These are phyloP conservation scores for Puya raimondii DNA, from an alignment of 176 grass and related monocot species.

Conservation along the genomic window DNA sequence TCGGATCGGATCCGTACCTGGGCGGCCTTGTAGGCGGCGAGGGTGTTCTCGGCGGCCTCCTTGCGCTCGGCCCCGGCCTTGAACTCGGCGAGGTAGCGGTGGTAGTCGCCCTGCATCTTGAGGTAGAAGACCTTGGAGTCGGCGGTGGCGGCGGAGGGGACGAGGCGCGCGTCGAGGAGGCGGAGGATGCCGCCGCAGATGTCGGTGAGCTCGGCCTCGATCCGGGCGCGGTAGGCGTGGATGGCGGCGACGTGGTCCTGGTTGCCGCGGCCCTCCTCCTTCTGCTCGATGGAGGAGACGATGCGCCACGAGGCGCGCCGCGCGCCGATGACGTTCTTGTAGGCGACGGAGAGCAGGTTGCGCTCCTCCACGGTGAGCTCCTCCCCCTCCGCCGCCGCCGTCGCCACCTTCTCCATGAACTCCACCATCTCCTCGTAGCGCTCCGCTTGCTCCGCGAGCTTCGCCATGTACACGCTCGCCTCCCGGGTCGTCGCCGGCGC, in stretches of 20 bases:
- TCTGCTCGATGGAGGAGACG: conserved; percentile 98
- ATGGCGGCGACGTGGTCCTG: conserved; percentile 48
- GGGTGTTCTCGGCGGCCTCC: conserved; percentile 73
- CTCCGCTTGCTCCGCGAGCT: conserved; percentile 98
- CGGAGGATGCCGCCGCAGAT: conserved; percentile 88
- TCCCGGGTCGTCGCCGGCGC: conserved; percentile 39
- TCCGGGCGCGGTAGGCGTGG: conserved; percentile 50
- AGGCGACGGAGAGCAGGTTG: conserved; percentile 91
- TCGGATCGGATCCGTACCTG: conserved; percentile 40
- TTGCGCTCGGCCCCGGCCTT: conserved; percentile 69
- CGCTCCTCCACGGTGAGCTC: conserved; percentile 96
- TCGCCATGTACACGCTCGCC: conserved; percentile 91
- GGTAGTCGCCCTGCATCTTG: conserved; percentile 99
- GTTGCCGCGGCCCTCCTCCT: conserved; percentile 74
- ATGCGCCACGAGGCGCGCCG: conserved; percentile 93
- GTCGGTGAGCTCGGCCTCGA: conserved; percentile 74
- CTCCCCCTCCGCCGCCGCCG: conserved; percentile 20
- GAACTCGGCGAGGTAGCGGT: conserved; percentile 95
- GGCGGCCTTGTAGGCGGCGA: conserved; percentile 72
- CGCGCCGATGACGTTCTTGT: conserved; percentile 98
- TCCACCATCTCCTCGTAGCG: conserved; percentile 99
- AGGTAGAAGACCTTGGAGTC: conserved; percentile 96
- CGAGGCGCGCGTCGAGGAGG: conserved; percentile 60
- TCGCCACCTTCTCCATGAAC: conserved; percentile 94
- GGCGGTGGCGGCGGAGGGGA: conserved; percentile 41